A percentile compares a stretch with the other conserved stretches of the same genome.
These are phyloP conservation scores for Xylaria digitata DNA, from an alignment of 2,329 filamentous ascomycete genomes.

Conservation along the genomic window DNA sequence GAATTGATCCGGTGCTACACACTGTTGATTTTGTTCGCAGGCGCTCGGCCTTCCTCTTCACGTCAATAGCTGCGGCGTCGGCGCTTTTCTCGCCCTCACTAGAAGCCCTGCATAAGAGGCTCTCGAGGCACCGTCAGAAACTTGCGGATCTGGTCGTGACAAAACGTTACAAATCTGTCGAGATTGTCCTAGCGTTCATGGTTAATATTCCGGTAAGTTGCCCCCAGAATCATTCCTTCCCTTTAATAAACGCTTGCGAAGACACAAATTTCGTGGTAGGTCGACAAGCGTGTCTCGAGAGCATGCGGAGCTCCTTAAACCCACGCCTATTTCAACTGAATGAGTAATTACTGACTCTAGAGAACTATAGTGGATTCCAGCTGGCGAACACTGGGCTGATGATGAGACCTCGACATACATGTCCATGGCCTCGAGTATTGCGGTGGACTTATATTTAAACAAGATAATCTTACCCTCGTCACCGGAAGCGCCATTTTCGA, in stretches of 20 bases:
- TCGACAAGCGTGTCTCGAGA: too few relatives aligned
- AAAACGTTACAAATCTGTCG: slow-evolving; percentile 73
- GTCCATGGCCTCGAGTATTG: slow-evolving; percentile 75
- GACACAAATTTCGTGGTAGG: too few relatives aligned
- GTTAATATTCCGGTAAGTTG: slow-evolving; percentile 69
- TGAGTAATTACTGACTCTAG: too few relatives aligned
- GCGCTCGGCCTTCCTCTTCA: slow-evolving; percentile 77
- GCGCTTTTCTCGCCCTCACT: slow-evolving; percentile 74
- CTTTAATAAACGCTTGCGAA: too few relatives aligned
- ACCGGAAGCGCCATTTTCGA: slow-evolving; percentile 56
- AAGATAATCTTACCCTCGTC: slow-evolving; percentile 71
- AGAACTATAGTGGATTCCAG: slow-evolving; percentile 69
- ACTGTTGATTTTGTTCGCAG: slow-evolving; percentile 73
- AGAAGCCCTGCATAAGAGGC: slow-evolving; percentile 71
- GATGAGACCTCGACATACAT: slow-evolving; percentile 80
- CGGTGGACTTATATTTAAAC: slow-evolving; percentile 75
- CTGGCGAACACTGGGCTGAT: slow-evolving; percentile 74
- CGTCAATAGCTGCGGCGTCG: slow-evolving; percentile 75
- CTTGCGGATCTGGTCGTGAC: slow-evolving; percentile 72
- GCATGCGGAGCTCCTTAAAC: too few relatives aligned
- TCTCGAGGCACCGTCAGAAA: slow-evolving; percentile 71
- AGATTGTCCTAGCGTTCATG: slow-evolving; percentile 80
- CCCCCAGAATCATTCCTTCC: too few relatives aligned
- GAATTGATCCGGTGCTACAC: slow-evolving; percentile 74
- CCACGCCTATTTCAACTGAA: too few relatives aligned